Base-by-base conservation (phyloP, 164 flowering plant genomes). In the Chimonanthus salicifolius region DNA sequence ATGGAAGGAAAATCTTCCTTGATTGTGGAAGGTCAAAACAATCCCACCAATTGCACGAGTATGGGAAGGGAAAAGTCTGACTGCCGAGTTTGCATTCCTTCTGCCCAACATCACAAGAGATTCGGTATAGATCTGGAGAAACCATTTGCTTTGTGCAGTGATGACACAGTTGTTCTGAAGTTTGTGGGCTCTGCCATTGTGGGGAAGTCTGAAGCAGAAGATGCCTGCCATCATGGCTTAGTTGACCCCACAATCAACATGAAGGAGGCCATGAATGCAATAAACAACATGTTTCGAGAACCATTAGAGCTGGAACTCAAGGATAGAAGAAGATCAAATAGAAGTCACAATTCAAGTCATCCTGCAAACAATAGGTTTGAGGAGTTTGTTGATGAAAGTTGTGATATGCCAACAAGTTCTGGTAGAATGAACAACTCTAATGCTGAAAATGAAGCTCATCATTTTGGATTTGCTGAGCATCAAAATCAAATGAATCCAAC, bases 171-270 rank as follows among this genome's bases (percentile, higher is more conserved):
- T 70, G 88, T 90, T 71, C 86, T 83, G 70, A 88, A 84, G 77
- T 90, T 91, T 82, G 88, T 88, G 64, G 93, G 84, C 73, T 87
- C 84, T 64, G 91, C 94, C 20, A 82, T 89, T 67, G 88, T 86
- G 74, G 94, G 94, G 62, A 88, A 86, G 73, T 85, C 94, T 70
- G 88, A 85, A 80, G 84, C 92, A 48, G 98, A 94, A 84, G 88
- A 90, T 86, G 90, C 94, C 64, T 89, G 94, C 72, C 99, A 95
- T 82, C 99, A 92, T 81, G 99, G 99, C 62, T 80, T 95, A 65
- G 94, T 95, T 67, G 99, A 95, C 65, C 99, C 98, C 64, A 93
- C 97, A 9, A 84, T 95, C 75, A 90, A 93, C 79, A 85, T 85
- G 82, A 95, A 86, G 80, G 99, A 95, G 78, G 99, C 97, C 65